phyloP scores from a whole-genome alignment of 106 monocot genomes.

The Acorus gramineus region DNA sequence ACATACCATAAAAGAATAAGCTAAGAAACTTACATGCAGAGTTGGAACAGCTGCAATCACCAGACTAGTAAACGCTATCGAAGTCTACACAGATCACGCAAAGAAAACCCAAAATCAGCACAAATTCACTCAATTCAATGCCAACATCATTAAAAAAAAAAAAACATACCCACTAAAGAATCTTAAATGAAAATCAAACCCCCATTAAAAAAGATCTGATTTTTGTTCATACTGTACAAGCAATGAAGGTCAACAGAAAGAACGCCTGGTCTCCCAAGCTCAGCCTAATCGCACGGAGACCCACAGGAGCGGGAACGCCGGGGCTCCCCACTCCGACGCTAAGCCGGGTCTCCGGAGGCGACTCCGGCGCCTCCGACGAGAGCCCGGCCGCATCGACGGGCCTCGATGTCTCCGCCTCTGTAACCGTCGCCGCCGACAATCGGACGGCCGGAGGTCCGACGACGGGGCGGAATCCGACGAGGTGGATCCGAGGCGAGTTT shows the following conservation, averaged over 20 bases:
- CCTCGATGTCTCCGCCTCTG: background rate
- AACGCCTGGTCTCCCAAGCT: slow-evolving; percentile 59
- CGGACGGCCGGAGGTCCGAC: too few relatives aligned
- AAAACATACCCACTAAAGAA: background rate
- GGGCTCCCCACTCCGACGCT: slow-evolving; percentile 28
- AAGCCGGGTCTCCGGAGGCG: background rate
- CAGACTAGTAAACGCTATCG: slow-evolving; percentile 73
- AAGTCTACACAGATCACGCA: slow-evolving; percentile 40
- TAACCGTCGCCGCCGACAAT: background rate
- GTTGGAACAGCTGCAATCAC: slow-evolving; percentile 76
- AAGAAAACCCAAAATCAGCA: background rate
- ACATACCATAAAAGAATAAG: background rate
- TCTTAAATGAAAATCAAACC: background rate
- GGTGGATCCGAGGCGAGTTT: too few relatives aligned
- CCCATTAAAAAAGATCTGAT: background rate
- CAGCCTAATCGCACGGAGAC: slow-evolving; percentile 20
- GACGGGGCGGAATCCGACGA: too few relatives aligned
- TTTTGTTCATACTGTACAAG: slow-evolving; percentile 28
- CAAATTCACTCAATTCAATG: background rate
- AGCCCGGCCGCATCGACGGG: background rate
- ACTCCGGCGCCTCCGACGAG: slow-evolving; percentile 2
- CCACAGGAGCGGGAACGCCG: slow-evolving; percentile 11
- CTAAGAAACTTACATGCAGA: slow-evolving; percentile 48
- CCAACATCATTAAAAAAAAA: background rate
- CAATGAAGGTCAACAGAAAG: slow-evolving; percentile 55